Evolutionary conservation across 441 rosid species (phyloP).

Genomic region (Melastoma candidum): DNA sequence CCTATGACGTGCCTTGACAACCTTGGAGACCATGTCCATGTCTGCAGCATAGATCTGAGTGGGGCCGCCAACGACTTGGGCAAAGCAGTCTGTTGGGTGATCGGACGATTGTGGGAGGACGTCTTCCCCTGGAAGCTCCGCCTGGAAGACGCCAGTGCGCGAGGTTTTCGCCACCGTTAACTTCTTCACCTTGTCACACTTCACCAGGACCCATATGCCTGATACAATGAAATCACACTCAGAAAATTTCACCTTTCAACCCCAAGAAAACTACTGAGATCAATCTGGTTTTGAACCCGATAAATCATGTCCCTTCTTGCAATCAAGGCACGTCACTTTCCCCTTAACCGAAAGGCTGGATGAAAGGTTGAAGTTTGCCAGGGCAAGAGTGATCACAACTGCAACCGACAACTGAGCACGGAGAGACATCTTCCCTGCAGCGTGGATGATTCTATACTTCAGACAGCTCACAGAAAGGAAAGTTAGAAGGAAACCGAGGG

Average conservation of each 20-base stretch:
- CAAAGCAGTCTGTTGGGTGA: slow-evolving; percentile 36
- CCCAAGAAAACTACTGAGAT: too few species aligned
- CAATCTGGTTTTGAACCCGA: slow-evolving; percentile 36
- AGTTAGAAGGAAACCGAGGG: too few species aligned
- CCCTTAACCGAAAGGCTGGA: slow-evolving; percentile 32
- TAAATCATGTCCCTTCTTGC: slow-evolving; percentile 31
- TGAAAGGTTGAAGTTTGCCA: slow-evolving; percentile 33
- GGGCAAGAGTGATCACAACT: slow-evolving; percentile 26
- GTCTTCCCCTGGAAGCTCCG: slow-evolving; percentile 30
- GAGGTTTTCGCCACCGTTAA: slow-evolving; percentile 30
- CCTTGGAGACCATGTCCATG: slow-evolving; percentile 31
- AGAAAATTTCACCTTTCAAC: not conserved
- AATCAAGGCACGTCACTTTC: slow-evolving; percentile 58
- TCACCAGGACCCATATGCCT: slow-evolving; percentile 58
- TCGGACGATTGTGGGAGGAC: slow-evolving; percentile 1
- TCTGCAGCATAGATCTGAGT: slow-evolving; percentile 42
- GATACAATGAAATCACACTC: not conserved
- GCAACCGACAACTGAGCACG: slow-evolving; percentile 8
- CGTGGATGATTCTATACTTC: not conserved
- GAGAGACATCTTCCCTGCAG: slow-evolving; percentile 25
- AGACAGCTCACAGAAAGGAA: too few species aligned
- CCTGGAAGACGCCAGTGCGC: slow-evolving; percentile 43
- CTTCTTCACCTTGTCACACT: slow-evolving; percentile 42
- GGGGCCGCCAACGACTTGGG: slow-evolving; percentile 51
- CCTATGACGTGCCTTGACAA: slow-evolving; percentile 19